Conservation (phyloP, 371 early-diverging fungal species). For the Apophysomyces sp. region DNA sequence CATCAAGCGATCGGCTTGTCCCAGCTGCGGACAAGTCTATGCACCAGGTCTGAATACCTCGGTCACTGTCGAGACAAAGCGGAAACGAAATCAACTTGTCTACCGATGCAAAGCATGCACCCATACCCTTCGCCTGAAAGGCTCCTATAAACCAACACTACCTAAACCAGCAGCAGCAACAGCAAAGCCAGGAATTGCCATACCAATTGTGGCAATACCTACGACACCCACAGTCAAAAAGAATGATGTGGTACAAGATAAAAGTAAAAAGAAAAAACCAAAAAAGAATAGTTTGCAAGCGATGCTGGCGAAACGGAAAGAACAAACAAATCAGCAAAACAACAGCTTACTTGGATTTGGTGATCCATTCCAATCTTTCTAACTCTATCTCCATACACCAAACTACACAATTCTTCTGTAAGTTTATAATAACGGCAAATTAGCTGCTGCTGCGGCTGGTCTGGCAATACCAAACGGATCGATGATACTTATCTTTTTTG, state of each 20-base stretch:
- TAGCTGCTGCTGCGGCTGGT: no score
- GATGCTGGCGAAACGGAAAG: slow-evolving; percentile 29
- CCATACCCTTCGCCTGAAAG: slow-evolving; percentile 13
- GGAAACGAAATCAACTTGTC: slow-evolving; percentile 12
- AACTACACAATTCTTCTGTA: no score
- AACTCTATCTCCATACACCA: not conserved
- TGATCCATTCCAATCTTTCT: slow-evolving; percentile 40
- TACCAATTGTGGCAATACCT: not conserved
- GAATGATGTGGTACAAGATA: not conserved
- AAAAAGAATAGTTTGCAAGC: slow-evolving; percentile 47
- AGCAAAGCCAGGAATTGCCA: not conserved
- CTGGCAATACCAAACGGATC: no score
- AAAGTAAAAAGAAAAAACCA: slow-evolving; percentile 26
- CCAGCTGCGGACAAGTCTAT: slow-evolving; percentile 37
- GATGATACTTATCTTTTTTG: no score
- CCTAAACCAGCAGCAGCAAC: not conserved
- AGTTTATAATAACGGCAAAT: no score
- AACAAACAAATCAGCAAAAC: slow-evolving; percentile 6
- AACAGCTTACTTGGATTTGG: slow-evolving; percentile 14
- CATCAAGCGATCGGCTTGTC: slow-evolving; percentile 22
- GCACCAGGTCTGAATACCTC: slow-evolving; percentile 27
- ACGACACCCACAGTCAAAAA: slow-evolving; percentile 7
- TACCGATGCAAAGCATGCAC: slow-evolving; percentile 28
- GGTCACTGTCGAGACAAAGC: slow-evolving; percentile 10
- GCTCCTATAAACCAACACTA: slow-evolving; percentile 13